These are phyloP conservation scores for Colletotrichum cereale DNA, from an alignment of 2,329 filamentous ascomycete species.

Conservation along the genomic window DNA sequence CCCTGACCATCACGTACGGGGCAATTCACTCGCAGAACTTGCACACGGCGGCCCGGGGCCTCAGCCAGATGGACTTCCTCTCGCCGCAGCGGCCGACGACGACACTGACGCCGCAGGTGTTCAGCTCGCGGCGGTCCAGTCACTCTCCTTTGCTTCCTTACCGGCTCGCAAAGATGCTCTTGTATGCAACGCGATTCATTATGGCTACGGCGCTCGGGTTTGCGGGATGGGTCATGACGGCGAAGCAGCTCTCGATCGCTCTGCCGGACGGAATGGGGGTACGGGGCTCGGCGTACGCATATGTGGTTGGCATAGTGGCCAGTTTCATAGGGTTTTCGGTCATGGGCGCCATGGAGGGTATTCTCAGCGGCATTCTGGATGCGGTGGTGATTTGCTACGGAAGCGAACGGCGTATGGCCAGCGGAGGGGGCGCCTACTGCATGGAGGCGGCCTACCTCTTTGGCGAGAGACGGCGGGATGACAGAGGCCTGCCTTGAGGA, in stretches of 20 bases:
- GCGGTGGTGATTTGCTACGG: constrained; percentile 94
- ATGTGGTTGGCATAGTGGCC: constrained; percentile 91
- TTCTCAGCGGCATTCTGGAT: constrained; percentile 88
- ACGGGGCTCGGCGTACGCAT: constrained; percentile 91
- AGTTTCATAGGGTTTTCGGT: constrained; percentile 96
- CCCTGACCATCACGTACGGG: constrained; percentile 90
- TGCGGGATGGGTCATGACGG: constrained; percentile 95
- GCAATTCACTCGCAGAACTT: constrained; percentile 93
- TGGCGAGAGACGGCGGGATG: constrained; percentile 68
- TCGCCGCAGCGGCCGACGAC: constrained; percentile 80
- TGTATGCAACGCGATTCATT: constrained; percentile 91
- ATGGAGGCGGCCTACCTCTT: constrained; percentile 92
- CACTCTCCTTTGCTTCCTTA: constrained; percentile 78
- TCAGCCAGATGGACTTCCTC: constrained; percentile 87
- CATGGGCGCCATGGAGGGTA: constrained; percentile 89
- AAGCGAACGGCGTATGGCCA: constrained; percentile 81
- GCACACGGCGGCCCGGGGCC: constrained; percentile 79
- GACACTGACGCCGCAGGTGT: constrained; percentile 71
- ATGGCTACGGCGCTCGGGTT: constrained; percentile 93
- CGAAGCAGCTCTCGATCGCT: constrained; percentile 78
- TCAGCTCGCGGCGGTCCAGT: constrained; percentile 50
- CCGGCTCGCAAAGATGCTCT: constrained; percentile 87
- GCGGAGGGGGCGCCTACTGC: constrained; percentile 82
- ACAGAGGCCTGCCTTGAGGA: constrained; percentile 46
- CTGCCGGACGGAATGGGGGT: constrained; percentile 66